A percentile compares a stretch with the other conserved stretches of the same genome.
phyloP scores from a whole-genome alignment of 2,329 filamentous ascomycete species.

The Whalleya microplaca region DNA sequence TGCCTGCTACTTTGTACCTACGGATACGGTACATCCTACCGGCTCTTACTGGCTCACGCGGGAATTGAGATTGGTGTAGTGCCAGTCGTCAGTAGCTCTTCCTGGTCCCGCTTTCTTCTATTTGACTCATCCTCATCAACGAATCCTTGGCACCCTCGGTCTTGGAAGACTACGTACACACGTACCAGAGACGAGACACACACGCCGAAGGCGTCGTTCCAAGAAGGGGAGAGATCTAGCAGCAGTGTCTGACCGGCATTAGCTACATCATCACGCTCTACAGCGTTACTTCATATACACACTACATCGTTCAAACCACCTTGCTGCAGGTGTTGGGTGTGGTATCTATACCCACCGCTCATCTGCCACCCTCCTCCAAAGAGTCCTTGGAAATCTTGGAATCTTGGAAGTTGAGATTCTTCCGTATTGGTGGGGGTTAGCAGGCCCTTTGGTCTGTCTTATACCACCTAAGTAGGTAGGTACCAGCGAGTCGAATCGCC shows the following conservation, averaged over 20 bases:
- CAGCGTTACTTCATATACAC: background rate
- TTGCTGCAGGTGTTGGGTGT: too few species aligned
- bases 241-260: slow-evolving; percentile 12
- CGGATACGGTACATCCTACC: background rate
- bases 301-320: background rate
- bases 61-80: slow-evolving; percentile 22
- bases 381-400: background rate
- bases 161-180: background rate
- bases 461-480: slow-evolving; percentile 12
- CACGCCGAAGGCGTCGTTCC: slow-evolving; percentile 12
- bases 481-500: slow-evolving; percentile 12
- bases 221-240: too few species aligned
- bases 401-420: background rate
- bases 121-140: slow-evolving; percentile 24
- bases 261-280: slow-evolving; percentile 3
- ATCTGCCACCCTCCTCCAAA: too few species aligned
- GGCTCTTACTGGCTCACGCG: slow-evolving; percentile 12
- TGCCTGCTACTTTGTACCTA: slow-evolving; percentile 1
- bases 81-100: background rate
- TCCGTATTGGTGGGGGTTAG: background rate
- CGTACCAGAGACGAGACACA: slow-evolving; percentile 7
- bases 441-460: background rate
- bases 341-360: too few species aligned
- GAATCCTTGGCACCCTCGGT: slow-evolving; percentile 14
- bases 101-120: slow-evolving; percentile 17